phyloP scores from a whole-genome alignment of 257 asterid species.

The Solanum sejunctum region DNA sequence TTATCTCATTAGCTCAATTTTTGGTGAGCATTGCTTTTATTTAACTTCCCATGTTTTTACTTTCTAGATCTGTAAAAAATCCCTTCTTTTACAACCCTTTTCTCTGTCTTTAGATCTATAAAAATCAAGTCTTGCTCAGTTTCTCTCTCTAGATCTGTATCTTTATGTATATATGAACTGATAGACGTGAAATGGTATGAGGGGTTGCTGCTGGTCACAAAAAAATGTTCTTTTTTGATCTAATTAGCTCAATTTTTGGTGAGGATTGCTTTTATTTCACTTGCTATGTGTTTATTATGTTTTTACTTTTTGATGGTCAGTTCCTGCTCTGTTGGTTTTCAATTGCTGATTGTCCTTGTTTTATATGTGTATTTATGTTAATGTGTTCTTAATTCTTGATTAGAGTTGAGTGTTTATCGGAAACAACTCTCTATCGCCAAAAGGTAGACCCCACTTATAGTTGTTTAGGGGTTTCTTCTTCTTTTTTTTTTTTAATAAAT shows the following conservation, averaged over 20 bases:
- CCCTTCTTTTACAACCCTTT: neutral
- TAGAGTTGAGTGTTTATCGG: neutral
- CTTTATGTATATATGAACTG: neutral
- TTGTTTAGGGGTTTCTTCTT: neutral
- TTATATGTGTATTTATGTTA: neutral
- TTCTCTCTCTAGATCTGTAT: neutral
- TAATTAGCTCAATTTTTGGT: neutral
- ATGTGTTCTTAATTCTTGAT: neutral
- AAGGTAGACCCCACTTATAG: neutral
- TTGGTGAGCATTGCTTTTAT: too few relatives aligned
- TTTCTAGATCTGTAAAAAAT: neutral
- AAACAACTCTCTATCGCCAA: neutral
- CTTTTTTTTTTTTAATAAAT: neutral
- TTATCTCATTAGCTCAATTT: too few relatives aligned
- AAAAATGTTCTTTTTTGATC: neutral
- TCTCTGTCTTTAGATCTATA: constrained; percentile 53
- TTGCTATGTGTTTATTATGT: neutral
- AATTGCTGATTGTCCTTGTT: neutral
- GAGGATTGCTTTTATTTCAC: neutral
- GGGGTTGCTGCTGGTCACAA: neutral
- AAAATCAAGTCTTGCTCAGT: neutral
- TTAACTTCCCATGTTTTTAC: neutral
- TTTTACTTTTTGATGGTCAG: too few relatives aligned
- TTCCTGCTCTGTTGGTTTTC: neutral
- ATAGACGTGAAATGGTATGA: neutral